A percentile compares a stretch with the other conserved stretches of the same genome.
phyloP scores from a whole-genome alignment of 1,284 basidiomycete genomes.

The Pascua guehoae region DNA sequence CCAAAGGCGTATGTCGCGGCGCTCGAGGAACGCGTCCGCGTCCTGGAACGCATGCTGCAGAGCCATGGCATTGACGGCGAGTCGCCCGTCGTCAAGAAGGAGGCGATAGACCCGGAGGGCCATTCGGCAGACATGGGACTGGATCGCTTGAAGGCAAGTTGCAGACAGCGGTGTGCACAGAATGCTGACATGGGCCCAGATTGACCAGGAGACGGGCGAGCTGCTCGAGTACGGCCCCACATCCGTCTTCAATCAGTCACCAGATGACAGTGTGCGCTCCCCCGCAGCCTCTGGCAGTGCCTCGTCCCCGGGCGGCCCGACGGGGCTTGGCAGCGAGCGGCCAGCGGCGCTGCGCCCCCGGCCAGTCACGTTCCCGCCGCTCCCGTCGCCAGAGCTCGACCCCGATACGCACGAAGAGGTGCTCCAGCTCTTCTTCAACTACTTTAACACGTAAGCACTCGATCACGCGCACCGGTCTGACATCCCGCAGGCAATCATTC shows the following conservation, averaged over 20 bases:
- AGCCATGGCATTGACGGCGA: slow-evolving; percentile 6
- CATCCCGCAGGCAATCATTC: slow-evolving; percentile 18
- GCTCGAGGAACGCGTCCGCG: slow-evolving; percentile 16
- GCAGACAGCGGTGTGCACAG: not conserved
- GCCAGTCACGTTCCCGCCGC: not conserved
- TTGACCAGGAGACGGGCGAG: slow-evolving; percentile 20
- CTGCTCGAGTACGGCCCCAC: slow-evolving; percentile 18
- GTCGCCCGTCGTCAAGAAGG: slow-evolving; percentile 3
- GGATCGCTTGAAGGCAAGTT: slow-evolving; percentile 15
- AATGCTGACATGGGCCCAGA: slow-evolving; percentile 6
- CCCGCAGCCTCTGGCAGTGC: not conserved
- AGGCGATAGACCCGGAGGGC: not conserved
- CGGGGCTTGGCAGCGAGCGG: slow-evolving; percentile 1
- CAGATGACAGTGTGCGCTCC: not conserved
- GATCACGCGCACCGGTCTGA: not conserved
- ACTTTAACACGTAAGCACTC: slow-evolving; percentile 21
- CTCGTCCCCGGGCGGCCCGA: not conserved
- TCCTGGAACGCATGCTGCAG: slow-evolving; percentile 16
- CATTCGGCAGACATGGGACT: slow-evolving; percentile 1
- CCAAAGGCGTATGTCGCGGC: slow-evolving; percentile 21
- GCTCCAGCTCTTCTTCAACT: slow-evolving; percentile 24
- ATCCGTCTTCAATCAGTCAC: slow-evolving; percentile 15
- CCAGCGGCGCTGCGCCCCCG: slow-evolving; percentile 7
- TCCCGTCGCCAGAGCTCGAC: slow-evolving; percentile 17
- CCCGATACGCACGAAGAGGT: slow-evolving; percentile 19